Evolutionary conservation across 768 basidiomycete species (phyloP).

Genomic region (Mycena leptocephala): DNA sequence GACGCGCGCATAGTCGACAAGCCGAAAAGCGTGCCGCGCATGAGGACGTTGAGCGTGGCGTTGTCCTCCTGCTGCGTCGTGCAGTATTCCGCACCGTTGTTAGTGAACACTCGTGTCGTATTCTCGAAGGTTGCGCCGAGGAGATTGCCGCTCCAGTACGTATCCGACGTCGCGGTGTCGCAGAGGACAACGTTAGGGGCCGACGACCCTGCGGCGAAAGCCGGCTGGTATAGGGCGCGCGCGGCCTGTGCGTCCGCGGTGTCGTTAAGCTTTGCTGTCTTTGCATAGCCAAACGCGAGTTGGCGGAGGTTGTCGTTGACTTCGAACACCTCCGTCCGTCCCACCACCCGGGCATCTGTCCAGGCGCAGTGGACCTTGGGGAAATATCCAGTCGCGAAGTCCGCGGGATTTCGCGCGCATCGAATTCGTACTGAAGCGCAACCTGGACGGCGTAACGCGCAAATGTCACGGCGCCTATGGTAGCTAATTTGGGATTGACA

Average conservation of each 20-base stretch:
- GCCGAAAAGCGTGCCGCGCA: conserved; percentile 47
- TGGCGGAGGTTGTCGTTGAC: conserved; percentile 59
- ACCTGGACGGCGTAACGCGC: conserved; percentile 58
- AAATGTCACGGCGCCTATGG: conserved; percentile 55
- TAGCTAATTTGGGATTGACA: conserved; percentile 55
- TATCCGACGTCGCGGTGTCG: conserved; percentile 57
- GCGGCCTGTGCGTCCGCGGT: conserved; percentile 46
- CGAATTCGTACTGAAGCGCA: conserved; percentile 57
- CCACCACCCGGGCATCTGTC: conserved; percentile 41
- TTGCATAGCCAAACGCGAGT: conserved; percentile 45
- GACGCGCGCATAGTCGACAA: conserved; percentile 54
- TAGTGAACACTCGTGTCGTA: conserved; percentile 54
- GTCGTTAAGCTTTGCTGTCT: conserved; percentile 52
- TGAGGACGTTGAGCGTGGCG: conserved; percentile 54
- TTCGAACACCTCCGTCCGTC: conserved; percentile 66
- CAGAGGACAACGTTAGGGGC: conserved; percentile 52
- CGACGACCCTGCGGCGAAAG: conserved; percentile 49
- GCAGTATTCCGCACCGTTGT: conserved; percentile 48
- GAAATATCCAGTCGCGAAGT: conserved; percentile 55
- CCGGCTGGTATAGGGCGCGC: conserved; percentile 48
- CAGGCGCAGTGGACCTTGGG: conserved; percentile 47
- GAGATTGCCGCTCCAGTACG: conserved; percentile 53
- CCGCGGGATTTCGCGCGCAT: conserved; percentile 57
- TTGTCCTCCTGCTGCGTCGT: conserved; percentile 60
- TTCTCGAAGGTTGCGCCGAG: conserved; percentile 56